Evolutionary conservation across 2,329 filamentous ascomycete species (phyloP).

Genomic region (Raffaelea ambrosiae): DNA sequence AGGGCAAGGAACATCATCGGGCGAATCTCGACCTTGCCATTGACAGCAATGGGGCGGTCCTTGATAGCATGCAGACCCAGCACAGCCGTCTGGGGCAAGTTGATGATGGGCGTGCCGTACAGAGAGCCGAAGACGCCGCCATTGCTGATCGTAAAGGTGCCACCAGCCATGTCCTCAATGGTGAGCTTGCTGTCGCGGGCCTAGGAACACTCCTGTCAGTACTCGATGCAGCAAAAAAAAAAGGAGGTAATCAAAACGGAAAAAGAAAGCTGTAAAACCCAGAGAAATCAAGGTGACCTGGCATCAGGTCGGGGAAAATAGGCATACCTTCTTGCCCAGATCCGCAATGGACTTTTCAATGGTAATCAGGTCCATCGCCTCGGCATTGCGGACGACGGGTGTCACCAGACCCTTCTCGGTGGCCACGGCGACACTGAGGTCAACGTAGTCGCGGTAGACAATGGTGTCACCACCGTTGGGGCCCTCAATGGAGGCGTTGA

Average conservation of each 20-base stretch:
- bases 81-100: conserved; percentile 86
- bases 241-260: conserved; percentile 9
- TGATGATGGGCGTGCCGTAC: conserved; percentile 98
- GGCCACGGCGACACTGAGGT: conserved; percentile 93
- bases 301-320: too few species aligned
- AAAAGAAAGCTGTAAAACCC: not conserved
- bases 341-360: conserved; percentile 93
- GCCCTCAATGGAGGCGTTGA: conserved; percentile 96
- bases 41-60: conserved; percentile 79
- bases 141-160: conserved; percentile 97
- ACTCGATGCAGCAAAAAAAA: conserved; percentile 1
- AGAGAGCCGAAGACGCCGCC: conserved; percentile 94
- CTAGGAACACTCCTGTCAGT: conserved; percentile 35
- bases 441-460: conserved; percentile 96
- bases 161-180: conserved; percentile 98
- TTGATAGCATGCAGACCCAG: conserved; percentile 95
- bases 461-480: conserved; percentile 94
- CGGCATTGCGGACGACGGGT: conserved; percentile 88
- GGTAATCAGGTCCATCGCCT: conserved; percentile 75
- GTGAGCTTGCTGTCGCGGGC: conserved; percentile 94
- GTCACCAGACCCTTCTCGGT: conserved; percentile 97
- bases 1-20: conserved; percentile 99
- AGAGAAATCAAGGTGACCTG: not conserved
- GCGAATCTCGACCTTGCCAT: conserved; percentile 89
- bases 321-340: conserved; percentile 78